Percentiles rank a stretch among this genome's conserved stretches.
These are phyloP conservation scores for Nectriaceae sp. DNA, from an alignment of 2,329 filamentous ascomycete species.

Conservation along the genomic window DNA sequence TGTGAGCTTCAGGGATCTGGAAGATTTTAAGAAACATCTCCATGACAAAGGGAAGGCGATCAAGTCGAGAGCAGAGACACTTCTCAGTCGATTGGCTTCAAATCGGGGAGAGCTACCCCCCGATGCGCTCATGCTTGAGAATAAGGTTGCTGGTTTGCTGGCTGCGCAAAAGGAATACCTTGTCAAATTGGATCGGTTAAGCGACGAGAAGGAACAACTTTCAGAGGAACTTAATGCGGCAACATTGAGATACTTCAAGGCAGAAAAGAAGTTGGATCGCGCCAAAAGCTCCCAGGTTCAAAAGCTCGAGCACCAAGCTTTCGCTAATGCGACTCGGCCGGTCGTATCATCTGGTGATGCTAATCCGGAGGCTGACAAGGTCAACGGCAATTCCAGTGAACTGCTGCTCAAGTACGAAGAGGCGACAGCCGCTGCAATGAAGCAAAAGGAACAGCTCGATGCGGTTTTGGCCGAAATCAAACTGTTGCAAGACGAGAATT, in stretches of 20 bases:
- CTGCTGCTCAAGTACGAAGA: conserved; percentile 77
- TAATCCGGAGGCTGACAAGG: conserved; percentile 54
- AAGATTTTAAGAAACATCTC: conserved; percentile 81
- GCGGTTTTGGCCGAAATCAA: conserved; percentile 77
- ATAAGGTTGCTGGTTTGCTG: conserved; percentile 72
- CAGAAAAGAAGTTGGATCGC: conserved; percentile 91
- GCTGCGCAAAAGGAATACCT: conserved; percentile 81
- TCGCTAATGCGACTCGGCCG: conserved; percentile 65
- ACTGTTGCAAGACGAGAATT: conserved; percentile 74
- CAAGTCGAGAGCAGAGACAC: conserved; percentile 68
- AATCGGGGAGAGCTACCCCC: conserved; percentile 59
- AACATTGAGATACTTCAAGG: conserved; percentile 88
- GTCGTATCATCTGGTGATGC: conserved; percentile 36
- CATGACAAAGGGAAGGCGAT: conserved; percentile 75
- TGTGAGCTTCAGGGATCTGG: conserved; percentile 62
- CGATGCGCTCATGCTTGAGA: conserved; percentile 72
- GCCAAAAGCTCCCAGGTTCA: conserved; percentile 86
- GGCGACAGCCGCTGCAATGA: conserved; percentile 71
- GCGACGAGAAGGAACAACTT: conserved; percentile 79
- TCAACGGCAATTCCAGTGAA: conserved; percentile 61
- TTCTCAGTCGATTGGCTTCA: conserved; percentile 61
- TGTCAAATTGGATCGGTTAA: conserved; percentile 73
- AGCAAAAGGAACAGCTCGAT: conserved; percentile 88
- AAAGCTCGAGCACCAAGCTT: conserved; percentile 87
- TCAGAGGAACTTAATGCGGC: conserved; percentile 86